Percentiles rank a stretch among this genome's conserved stretches.
These are phyloP conservation scores for Metrosideros polymorpha DNA, from an alignment of 441 rosid genomes.

Conservation along the genomic window DNA sequence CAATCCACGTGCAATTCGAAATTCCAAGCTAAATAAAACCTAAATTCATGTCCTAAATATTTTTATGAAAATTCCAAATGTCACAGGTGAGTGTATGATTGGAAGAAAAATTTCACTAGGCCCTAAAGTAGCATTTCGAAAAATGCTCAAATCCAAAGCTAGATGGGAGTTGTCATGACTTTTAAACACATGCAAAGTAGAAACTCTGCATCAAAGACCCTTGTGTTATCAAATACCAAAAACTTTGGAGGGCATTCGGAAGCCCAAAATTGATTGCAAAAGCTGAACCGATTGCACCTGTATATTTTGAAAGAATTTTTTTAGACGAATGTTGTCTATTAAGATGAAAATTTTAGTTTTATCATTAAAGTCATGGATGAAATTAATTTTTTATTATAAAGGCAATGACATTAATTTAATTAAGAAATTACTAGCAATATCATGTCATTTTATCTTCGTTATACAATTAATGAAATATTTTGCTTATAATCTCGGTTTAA, in stretches of 20 bases:
- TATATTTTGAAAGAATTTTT: not conserved
- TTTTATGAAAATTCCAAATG: too few species aligned
- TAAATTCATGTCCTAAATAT: too few species aligned
- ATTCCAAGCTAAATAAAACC: too few species aligned
- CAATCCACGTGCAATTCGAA: too few species aligned
- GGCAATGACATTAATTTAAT: not conserved
- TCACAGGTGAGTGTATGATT: too few species aligned
- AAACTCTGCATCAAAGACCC: not conserved
- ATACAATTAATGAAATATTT: not conserved
- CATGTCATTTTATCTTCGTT: not conserved
- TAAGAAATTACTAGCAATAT: not conserved
- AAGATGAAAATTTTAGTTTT: not conserved
- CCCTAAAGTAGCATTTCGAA: too few species aligned
- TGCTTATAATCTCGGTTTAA: not conserved
- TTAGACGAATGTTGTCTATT: not conserved
- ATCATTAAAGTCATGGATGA: not conserved
- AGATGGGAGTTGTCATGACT: too few species aligned
- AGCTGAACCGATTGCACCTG: rapidly evolving
- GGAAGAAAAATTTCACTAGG: too few species aligned
- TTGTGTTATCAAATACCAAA: not conserved
- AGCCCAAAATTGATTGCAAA: not conserved
- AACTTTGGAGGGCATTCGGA: not conserved
- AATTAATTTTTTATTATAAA: not conserved
- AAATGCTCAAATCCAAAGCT: too few species aligned
- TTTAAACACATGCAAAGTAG: too few species aligned